Conservation (phyloP, 1,284 basidiomycete genomes). For the Tilletia caries region DNA sequence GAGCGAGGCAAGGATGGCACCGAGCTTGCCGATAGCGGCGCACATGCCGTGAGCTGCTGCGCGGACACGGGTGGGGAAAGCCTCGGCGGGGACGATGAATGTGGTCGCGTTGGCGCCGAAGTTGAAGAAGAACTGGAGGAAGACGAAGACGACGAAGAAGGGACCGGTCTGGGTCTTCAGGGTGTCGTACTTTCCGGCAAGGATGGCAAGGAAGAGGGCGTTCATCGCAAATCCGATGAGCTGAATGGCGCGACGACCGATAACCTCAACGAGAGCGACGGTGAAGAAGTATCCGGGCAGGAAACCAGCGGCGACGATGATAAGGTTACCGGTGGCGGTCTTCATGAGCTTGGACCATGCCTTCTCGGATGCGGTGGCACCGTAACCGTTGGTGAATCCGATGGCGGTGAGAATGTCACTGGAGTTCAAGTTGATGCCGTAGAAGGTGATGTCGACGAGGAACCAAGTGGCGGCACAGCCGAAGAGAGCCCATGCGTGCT, state of each 20-base stretch:
- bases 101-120: conserved; percentile 75
- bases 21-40: conserved; percentile 58
- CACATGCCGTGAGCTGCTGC: conserved; percentile 58
- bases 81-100: conserved; percentile 69
- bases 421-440: conserved; percentile 78
- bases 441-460: conserved; percentile 67
- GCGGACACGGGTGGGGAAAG: conserved; percentile 73
- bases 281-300: conserved; percentile 51
- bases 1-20: conserved; percentile 57
- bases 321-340: conserved; percentile 56
- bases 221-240: conserved; percentile 50
- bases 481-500: conserved; percentile 28
- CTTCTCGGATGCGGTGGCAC: background rate
- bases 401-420: conserved; percentile 67
- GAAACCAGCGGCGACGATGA: conserved; percentile 43
- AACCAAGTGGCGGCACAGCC: conserved; percentile 47
- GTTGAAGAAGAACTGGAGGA: conserved; percentile 59
- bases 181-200: conserved; percentile 46
- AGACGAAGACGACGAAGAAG: conserved; percentile 74
- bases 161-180: conserved; percentile 58
- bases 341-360: conserved; percentile 59
- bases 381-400: conserved; percentile 58
- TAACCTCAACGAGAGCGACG: conserved; percentile 38
- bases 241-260: conserved; percentile 54
- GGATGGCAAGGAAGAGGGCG: conserved; percentile 51